Evolutionary conservation across 1,284 basidiomycete genomes (phyloP), one percentile per base, ranked within the genome.

Genomic region (Ceraceosorus guamensis): DNA sequence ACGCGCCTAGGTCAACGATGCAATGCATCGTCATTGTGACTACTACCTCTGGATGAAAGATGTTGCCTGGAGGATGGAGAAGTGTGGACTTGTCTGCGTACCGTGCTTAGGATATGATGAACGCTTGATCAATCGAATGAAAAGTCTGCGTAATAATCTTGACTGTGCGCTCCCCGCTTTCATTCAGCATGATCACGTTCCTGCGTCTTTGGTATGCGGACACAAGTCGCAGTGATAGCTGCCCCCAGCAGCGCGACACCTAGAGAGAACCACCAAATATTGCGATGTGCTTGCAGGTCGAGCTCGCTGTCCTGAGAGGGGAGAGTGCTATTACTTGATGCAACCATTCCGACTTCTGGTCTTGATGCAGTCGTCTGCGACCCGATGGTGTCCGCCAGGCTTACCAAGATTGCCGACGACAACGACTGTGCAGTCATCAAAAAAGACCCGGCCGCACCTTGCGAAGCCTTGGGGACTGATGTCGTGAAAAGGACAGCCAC

Each of bases 371-470:
- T n/a, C 54, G 30, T 31, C 7, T 37, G 47, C 14, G 30, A n/a
- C n/a, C 31, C 48, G 18, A 64, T 59, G 7, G 62, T 48, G 7
- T 64, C 62, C n/a, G 31, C 39, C 11, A 64, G 32, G 44, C 56
- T 39, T 4, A 55, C 65, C 35, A 64, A n/a, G 16, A 65, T 52
- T 5, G 62, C 62, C 13, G 52, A 48, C 13, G 57, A 55, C n/a
- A 64, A 33, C 41, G 60, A 64, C 47, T 64, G 62, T 33, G 63
- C 31, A n/a, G 62, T 64, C 32, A 64, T 46, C n/a, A 64, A 46
- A 8, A 64, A 24, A 30, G 47, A 43, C 4, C 58, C 62, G 4
- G 63, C 62, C 13, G 61, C 37, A 41, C 62, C 62, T 61, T 64
- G 62, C 49, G 64, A 60, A 30, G 30, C 31, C 6, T 53, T 32